A percentile compares a stretch with the other conserved stretches of the same genome.
Evolutionary conservation across 2,329 filamentous ascomycete species (phyloP).

Genomic region (Sporothrix brasiliensis): DNA sequence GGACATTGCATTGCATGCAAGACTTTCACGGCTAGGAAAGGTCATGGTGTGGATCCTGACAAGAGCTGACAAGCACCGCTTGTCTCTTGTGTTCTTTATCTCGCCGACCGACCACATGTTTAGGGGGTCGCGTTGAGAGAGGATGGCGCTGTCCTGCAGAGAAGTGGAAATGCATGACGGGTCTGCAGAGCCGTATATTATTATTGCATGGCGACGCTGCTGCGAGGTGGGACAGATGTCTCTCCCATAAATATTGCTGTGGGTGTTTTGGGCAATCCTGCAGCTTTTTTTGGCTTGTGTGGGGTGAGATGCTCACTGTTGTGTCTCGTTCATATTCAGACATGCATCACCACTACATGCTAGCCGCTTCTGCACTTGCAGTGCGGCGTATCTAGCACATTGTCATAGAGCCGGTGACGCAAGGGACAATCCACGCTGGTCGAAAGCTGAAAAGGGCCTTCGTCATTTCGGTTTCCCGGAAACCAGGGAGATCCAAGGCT

Average conservation of each 20-base stretch:
- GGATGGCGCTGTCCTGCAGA: slow-evolving; percentile 9
- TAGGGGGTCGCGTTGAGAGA: background rate
- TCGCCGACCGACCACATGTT: no score
- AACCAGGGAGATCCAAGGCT: slow-evolving; percentile 4
- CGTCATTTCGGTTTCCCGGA: slow-evolving; percentile 20
- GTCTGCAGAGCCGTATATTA: background rate
- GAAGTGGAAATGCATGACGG: slow-evolving; percentile 3
- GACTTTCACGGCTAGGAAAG: background rate
- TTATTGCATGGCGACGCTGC: background rate
- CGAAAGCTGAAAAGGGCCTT: slow-evolving; percentile 10
- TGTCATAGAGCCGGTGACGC: slow-evolving; percentile 4
- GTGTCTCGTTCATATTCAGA: slow-evolving; percentile 22
- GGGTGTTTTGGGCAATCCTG: background rate
- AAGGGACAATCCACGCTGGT: slow-evolving; percentile 17
- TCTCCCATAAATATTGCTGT: background rate
- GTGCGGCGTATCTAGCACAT: background rate
- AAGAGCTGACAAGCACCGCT: background rate
- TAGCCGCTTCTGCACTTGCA: background rate
- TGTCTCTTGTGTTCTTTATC: background rate
- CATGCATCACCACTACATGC: slow-evolving; percentile 14
- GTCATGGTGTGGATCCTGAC: background rate
- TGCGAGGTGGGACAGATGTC: background rate
- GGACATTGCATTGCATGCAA: no score
- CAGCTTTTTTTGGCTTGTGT: background rate
- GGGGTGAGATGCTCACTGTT: background rate